Evolutionary conservation across 73 alveolate genomes (phyloP).

Genomic region (Tetrahymena thermophila): DNA sequence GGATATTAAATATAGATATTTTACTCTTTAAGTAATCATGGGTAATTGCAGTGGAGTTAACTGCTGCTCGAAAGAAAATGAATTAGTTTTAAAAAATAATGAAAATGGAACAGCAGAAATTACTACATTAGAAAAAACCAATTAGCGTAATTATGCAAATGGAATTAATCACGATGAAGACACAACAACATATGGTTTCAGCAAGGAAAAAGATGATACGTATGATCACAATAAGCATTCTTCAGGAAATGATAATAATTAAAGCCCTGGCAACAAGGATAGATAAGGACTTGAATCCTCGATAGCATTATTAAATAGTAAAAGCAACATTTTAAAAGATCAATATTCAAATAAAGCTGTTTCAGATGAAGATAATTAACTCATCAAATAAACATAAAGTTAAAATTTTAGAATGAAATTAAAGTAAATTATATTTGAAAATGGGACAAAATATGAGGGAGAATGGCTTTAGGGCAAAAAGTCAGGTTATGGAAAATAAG

Average conservation of each 20-base stretch:
- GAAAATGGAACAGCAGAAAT: neutral
- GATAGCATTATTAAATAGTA: neutral
- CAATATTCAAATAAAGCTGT: neutral
- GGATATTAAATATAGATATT: neutral
- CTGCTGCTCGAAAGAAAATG: neutral
- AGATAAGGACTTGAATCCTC: neutral
- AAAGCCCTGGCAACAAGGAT: neutral
- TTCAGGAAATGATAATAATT: neutral
- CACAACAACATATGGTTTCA: neutral
- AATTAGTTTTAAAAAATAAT: neutral
- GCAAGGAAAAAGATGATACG: neutral
- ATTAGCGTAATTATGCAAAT: neutral
- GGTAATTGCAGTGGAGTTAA: conserved; percentile 1
- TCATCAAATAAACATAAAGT: neutral
- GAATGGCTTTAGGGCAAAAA: neutral
- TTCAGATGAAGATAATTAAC: neutral
- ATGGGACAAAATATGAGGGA: neutral
- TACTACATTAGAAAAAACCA: neutral
- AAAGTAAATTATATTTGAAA: neutral
- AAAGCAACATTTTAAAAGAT: neutral
- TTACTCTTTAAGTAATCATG: neutral
- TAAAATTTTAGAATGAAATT: neutral
- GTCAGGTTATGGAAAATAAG: neutral
- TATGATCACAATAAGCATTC: neutral
- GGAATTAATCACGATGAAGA: neutral